phyloP scores from a whole-genome alignment of 352 stramenopile species.

The Thraustotheca clavata region DNA sequence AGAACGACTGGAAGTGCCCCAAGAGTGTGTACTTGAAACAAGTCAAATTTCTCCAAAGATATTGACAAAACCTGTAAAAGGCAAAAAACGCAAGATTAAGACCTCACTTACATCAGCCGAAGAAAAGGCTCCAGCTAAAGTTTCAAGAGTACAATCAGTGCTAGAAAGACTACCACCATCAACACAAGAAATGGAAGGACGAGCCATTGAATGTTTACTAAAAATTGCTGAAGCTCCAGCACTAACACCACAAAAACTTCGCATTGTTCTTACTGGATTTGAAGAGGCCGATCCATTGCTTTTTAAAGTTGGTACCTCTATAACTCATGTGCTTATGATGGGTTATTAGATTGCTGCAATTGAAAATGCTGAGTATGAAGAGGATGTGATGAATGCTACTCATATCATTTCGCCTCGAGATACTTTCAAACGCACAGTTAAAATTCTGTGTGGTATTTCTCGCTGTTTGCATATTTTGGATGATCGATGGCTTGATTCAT shows the following conservation, averaged over 20 bases:
- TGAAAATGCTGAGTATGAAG: constrained; percentile 32
- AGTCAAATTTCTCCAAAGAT: background rate
- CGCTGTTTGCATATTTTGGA: constrained; percentile 44
- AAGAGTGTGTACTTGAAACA: background rate
- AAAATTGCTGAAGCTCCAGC: background rate
- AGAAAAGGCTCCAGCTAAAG: too few species aligned
- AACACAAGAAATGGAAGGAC: constrained; percentile 19
- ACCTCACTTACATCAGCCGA: background rate
- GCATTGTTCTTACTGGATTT: constrained; percentile 19
- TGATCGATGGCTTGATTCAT: constrained; percentile 37
- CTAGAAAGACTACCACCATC: background rate
- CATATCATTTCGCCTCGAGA: constrained; percentile 38
- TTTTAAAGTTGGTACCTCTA: background rate
- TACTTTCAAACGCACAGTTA: constrained; percentile 47
- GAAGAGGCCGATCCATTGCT: background rate
- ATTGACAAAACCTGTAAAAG: background rate
- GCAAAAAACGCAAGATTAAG: constrained; percentile 1
- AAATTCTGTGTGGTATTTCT: constrained; percentile 49
- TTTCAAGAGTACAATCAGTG: too few species aligned
- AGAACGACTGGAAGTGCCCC: background rate
- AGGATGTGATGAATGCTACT: constrained; percentile 34
- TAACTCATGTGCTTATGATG: background rate
- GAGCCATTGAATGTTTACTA: constrained; percentile 1
- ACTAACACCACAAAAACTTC: background rate
- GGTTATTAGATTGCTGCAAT: constrained; percentile 37